phyloP scores from a whole-genome alignment of 2,329 filamentous ascomycete genomes.

The Rhinocladiella mackenziei region DNA sequence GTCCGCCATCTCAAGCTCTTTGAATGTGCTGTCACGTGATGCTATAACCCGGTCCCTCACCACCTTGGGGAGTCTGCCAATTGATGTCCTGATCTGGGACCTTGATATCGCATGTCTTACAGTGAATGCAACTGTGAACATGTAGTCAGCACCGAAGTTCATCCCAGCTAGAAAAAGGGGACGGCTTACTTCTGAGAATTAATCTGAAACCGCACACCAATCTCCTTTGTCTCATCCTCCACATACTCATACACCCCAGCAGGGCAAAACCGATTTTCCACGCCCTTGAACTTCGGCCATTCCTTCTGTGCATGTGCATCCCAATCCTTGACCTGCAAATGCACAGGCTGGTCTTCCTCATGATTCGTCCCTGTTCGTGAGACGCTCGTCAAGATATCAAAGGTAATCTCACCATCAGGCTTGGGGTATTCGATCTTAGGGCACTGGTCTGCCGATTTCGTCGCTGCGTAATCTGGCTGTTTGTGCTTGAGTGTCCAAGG shows the following conservation, averaged over 20 bases:
- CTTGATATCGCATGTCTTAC: slow-evolving; percentile 99
- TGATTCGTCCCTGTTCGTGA: slow-evolving; percentile 96
- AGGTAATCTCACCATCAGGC: slow-evolving; percentile 89
- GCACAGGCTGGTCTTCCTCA: slow-evolving; percentile 96
- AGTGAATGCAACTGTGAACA: slow-evolving; percentile 80
- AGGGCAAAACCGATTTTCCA: slow-evolving; percentile 96
- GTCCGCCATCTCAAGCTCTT: too few species aligned
- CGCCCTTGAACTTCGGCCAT: slow-evolving; percentile 81
- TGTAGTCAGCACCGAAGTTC: slow-evolving; percentile 6
- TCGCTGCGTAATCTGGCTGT: slow-evolving; percentile 70
- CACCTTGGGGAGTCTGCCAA: slow-evolving; percentile 91
- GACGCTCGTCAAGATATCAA: slow-evolving; percentile 94
- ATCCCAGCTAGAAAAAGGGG: neutral
- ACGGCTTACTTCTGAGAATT: slow-evolving; percentile 87
- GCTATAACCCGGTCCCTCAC: slow-evolving; percentile 66
- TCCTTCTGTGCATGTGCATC: slow-evolving; percentile 79
- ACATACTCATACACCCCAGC: slow-evolving; percentile 98
- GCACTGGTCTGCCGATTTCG: slow-evolving; percentile 73
- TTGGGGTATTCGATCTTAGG: slow-evolving; percentile 94
- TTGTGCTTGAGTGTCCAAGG: slow-evolving; percentile 94
- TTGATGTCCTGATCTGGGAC: slow-evolving; percentile 96
- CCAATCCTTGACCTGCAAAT: slow-evolving; percentile 93
- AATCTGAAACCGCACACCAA: slow-evolving; percentile 94
- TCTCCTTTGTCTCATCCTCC: slow-evolving; percentile 79
- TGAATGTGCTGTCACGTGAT: slow-evolving; percentile 45